Base-by-base conservation (phyloP, 805 yeast genomes). In the Cyberlindnera misumaiensis region DNA sequence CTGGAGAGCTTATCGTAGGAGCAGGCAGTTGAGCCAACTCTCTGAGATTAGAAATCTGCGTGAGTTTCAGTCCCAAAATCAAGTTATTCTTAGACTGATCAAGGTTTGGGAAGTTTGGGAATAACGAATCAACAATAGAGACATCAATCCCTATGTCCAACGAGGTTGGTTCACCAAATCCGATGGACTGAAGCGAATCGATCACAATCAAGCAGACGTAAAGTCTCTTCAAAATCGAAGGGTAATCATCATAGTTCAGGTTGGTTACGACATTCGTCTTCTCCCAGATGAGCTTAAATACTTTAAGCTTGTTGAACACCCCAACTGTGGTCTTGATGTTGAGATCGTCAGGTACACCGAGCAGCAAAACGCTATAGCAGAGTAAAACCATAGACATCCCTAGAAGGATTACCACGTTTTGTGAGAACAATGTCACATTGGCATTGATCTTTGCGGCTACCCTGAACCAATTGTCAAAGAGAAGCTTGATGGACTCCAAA, bases 291-390 rank as follows among this genome's bases (percentile, higher is more conserved):
- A 65, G 61, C 38, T 51, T 71, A 51, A 52, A 65, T 8, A 80
- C 57, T 44, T 70, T 70, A 56, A 76, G 71, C 48, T 79, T 86
- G 52, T 75, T 75, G 51, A 79, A 73, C 11, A 77, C 65, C 2
- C 78, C 60, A 11, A 70, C 65, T 2, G 81, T 64, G 40, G 71
- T 62, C 4, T 77, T 68, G 22, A 82, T 63, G 17, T 1, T 35
- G 29, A 77, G 59, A 6, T 83, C 73, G 49, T 73, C 77, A 27
- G 70, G 66, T 37, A 73, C 75, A 0, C 89, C 88, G 17, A 77
- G 71, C 30, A 79, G 60, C 2, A 78, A 59, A 9, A 79, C 67
- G 9, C 76, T 60, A 49, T 77, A 82, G 50, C 80, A 80, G 24
- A 77, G 51, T 9, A 72, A 48, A 0, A 64, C 58, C 38, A 73